phyloP scores from a whole-genome alignment of 176 grass and related monocot genomes.

The Ensete ventricosum region DNA sequence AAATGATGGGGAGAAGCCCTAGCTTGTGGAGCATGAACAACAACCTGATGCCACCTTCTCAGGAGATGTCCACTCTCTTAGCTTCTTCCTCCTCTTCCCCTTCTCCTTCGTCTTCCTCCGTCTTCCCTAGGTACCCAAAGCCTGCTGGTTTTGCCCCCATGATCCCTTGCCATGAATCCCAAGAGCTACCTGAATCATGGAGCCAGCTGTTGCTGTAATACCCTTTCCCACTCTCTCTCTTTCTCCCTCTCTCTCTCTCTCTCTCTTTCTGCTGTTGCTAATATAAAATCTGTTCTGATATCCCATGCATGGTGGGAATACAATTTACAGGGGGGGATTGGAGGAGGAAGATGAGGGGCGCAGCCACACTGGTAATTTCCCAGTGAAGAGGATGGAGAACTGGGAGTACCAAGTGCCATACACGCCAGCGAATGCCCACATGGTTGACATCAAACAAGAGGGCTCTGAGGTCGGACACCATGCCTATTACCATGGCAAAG shows the following conservation, averaged over 20 bases:
- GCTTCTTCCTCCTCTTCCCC: conserved; percentile 9
- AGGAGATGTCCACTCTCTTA: background rate
- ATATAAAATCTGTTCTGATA: background rate
- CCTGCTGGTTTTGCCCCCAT: conserved; percentile 19
- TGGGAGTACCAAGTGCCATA: conserved; percentile 27
- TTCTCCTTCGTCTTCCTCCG: conserved; percentile 39
- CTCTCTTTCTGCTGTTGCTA: background rate
- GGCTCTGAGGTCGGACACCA: conserved; percentile 21
- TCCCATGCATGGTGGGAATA: background rate
- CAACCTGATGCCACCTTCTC: background rate
- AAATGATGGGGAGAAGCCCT: conserved; percentile 7
- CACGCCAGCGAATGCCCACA: conserved; percentile 21
- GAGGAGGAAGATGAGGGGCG: conserved; percentile 36
- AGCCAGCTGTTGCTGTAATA: conserved; percentile 42
- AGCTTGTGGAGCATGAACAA: conserved; percentile 1
- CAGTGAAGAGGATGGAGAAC: conserved; percentile 19
- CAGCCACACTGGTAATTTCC: conserved; percentile 14
- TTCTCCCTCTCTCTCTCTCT: conserved; percentile 7
- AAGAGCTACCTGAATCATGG: conserved; percentile 43
- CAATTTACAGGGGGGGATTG: conserved; percentile 34
- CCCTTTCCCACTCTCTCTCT: background rate
- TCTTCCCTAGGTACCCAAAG: conserved; percentile 36
- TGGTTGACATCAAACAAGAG: conserved; percentile 39
- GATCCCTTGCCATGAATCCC: conserved; percentile 28
- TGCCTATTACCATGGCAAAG: conserved; percentile 17